phyloP scores from a whole-genome alignment of 352 stramenopile genomes.

The Aphanomyces stellatus region DNA sequence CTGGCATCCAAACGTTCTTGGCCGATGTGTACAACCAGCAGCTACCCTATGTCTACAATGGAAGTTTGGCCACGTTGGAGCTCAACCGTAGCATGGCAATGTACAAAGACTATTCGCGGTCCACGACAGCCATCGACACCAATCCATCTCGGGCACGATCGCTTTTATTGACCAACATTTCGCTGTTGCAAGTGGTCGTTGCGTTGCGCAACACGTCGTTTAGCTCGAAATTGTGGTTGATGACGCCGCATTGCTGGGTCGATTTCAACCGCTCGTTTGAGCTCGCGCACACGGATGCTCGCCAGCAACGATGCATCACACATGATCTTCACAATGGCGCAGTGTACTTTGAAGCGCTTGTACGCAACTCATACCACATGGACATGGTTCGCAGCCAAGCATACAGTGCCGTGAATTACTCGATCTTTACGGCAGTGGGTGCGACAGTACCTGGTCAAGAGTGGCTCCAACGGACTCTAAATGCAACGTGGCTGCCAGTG shows the following conservation, averaged over 20 bases:
- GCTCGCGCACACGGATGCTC: neutral
- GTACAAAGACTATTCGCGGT: neutral
- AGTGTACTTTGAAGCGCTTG: constrained; percentile 15
- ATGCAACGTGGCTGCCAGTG: neutral
- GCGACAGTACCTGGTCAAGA: neutral
- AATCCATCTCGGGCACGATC: neutral
- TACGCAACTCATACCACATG: neutral
- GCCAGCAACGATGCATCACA: neutral
- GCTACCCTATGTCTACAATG: neutral
- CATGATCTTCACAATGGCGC: constrained; percentile 7
- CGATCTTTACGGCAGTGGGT: neutral
- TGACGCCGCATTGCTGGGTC: constrained; percentile 13
- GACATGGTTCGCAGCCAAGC: neutral
- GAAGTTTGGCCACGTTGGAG: neutral
- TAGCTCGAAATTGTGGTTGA: neutral
- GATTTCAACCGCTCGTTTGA: constrained; percentile 18
- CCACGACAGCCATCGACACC: neutral
- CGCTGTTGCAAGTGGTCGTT: neutral
- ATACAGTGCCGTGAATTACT: neutral
- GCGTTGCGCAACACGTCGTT: neutral
- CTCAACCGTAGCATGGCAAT: constrained; percentile 2
- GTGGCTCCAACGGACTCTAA: neutral
- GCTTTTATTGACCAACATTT: neutral
- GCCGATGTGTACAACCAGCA: neutral
- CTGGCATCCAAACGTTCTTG: constrained; percentile 6